These are phyloP conservation scores for Chalciporus chontae DNA, from an alignment of 768 basidiomycete genomes.

Conservation along the genomic window DNA sequence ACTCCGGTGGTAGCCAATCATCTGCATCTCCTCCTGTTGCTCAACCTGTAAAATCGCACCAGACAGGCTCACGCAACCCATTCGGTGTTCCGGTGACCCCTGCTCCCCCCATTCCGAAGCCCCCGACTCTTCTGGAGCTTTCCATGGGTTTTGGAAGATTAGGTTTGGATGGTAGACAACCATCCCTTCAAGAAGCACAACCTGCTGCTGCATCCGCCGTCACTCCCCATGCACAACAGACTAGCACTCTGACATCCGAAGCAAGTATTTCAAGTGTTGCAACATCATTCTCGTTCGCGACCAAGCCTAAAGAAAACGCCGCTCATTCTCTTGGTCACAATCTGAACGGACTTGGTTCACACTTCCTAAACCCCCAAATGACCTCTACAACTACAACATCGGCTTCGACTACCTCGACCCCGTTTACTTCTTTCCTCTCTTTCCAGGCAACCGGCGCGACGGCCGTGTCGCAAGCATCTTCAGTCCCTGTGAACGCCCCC, in stretches of 20 bases:
- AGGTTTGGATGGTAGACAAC: constrained; percentile 26
- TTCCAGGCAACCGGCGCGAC: constrained; percentile 51
- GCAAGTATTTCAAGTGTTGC: constrained; percentile 66
- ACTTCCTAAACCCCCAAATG: constrained; percentile 29
- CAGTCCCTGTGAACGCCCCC: constrained; percentile 28
- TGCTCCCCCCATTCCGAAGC: constrained; percentile 65
- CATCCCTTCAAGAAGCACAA: constrained; percentile 27
- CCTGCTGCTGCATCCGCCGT: constrained; percentile 29
- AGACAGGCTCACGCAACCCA: constrained; percentile 93
- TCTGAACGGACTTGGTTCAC: constrained; percentile 14
- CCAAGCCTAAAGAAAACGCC: constrained; percentile 29
- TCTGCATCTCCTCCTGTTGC: constrained; percentile 42
- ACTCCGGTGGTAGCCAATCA: constrained; percentile 25
- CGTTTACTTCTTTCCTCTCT: constrained; percentile 44
- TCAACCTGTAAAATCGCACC: constrained; percentile 77
- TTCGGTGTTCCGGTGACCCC: constrained; percentile 74
- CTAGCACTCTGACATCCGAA: constrained; percentile 15
- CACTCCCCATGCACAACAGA: constrained; percentile 27
- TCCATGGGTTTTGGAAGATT: constrained; percentile 44
- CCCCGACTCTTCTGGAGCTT: constrained; percentile 79
- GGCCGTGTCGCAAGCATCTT: constrained; percentile 29
- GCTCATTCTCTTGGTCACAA: constrained; percentile 2
- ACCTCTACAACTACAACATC: constrained; percentile 35
- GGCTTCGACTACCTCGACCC: constrained; percentile 45
- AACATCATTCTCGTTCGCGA: constrained; percentile 59